Evolutionary conservation across 192 early-diverging fungal species (phyloP).

Genomic region (Lunasporangiospora selenospora): DNA sequence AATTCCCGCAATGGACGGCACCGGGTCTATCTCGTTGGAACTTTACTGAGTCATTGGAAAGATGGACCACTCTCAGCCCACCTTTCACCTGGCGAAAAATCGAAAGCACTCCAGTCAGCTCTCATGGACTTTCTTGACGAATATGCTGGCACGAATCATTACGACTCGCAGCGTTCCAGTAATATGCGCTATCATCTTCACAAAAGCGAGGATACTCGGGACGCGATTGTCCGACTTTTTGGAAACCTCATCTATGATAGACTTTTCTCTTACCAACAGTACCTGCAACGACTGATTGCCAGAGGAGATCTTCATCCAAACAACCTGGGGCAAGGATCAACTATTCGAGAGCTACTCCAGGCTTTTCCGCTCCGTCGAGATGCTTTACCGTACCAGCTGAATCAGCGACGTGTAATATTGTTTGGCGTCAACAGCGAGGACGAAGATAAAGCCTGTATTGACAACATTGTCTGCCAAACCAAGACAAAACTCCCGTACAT

Average conservation of each 20-base stretch:
- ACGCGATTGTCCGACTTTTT: conserved; percentile 53
- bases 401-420: conserved; percentile 57
- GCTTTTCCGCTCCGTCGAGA: conserved; percentile 51
- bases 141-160: conserved; percentile 29
- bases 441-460: conserved; percentile 28
- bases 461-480: conserved; percentile 39
- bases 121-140: conserved; percentile 58
- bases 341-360: conserved; percentile 51
- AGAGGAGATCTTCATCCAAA: conserved; percentile 55
- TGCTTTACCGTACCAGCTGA: conserved; percentile 47
- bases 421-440: conserved; percentile 50
- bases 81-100: conserved; percentile 17
- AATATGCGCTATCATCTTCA: conserved; percentile 4
- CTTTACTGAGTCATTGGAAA: conserved; percentile 51
- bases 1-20: conserved; percentile 53
- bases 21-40: conserved; percentile 53
- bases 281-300: conserved; percentile 62
- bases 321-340: conserved; percentile 37
- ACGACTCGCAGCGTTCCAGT: background rate
- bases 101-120: conserved; percentile 50
- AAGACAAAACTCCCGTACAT: conserved; percentile 43
- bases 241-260: conserved; percentile 58
- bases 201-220: conserved; percentile 28
- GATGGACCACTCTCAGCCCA: conserved; percentile 26
- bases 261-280: conserved; percentile 65